A percentile compares a stretch with the other conserved stretches of the same genome.
phyloP scores from a whole-genome alignment of 306 rosid genomes.

The Abrus precatorius region DNA sequence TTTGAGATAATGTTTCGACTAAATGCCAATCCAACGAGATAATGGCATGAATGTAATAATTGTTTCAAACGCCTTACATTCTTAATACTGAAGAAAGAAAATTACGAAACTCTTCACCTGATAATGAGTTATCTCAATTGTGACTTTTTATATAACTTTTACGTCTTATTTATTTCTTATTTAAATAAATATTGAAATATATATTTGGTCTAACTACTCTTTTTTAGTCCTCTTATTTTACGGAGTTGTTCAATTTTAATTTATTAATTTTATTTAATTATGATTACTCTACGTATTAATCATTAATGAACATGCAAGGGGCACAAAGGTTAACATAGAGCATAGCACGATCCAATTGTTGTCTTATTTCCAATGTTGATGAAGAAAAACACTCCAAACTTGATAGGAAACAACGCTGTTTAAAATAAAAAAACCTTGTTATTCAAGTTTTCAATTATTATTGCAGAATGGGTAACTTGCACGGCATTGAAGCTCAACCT shows the following conservation, averaged over 20 bases:
- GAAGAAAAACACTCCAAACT: not conserved
- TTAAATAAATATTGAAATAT: too few species aligned
- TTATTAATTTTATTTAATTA: too few species aligned
- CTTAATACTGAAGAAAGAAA: not conserved
- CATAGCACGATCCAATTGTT: not conserved
- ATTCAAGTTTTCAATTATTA: not conserved
- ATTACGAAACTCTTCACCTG: not conserved
- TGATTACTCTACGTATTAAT: too few species aligned
- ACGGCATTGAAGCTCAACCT: not conserved
- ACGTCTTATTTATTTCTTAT: not conserved
- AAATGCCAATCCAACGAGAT: too few species aligned
- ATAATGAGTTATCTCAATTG: not conserved
- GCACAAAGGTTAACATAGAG: not conserved
- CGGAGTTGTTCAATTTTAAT: too few species aligned
- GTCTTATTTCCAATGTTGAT: not conserved
- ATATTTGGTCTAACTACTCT: too few species aligned
- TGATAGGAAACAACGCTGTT: not conserved
- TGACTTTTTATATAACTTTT: not conserved
- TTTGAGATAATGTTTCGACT: too few species aligned
- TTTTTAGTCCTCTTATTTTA: too few species aligned
- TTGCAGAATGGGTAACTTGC: not conserved
- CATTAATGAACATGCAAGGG: not conserved
- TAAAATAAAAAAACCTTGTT: too few species aligned
- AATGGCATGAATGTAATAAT: too few species aligned
- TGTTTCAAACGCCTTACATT: too few species aligned